phyloP scores from a whole-genome alignment of 2,329 filamentous ascomycete species.

The Microsporum ferrugineum region DNA sequence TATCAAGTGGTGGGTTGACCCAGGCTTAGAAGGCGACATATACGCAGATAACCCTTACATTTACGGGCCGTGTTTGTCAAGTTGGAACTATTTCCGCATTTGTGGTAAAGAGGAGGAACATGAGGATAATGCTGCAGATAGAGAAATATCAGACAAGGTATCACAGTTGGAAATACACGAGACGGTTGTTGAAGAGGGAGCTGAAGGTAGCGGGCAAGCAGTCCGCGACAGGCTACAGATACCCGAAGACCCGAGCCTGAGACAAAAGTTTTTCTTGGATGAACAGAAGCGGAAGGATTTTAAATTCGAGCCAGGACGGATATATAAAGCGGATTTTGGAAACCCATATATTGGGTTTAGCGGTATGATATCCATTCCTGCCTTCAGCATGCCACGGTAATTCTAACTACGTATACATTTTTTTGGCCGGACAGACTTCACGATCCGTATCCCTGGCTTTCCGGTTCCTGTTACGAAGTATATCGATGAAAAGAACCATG shows the following conservation, averaged over 20 bases:
- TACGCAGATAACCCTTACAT: constrained; percentile 78
- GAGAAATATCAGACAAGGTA: constrained; percentile 14
- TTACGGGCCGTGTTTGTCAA: constrained; percentile 69
- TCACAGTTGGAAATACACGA: constrained; percentile 34
- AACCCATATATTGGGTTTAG: constrained; percentile 89
- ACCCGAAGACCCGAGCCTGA: constrained; percentile 42
- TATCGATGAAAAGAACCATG: constrained; percentile 59
- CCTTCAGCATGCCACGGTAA: background rate
- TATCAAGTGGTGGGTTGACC: constrained; percentile 84
- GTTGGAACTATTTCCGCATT: constrained; percentile 65
- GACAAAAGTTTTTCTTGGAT: constrained; percentile 52
- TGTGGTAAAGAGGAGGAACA: constrained; percentile 39
- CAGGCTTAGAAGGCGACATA: constrained; percentile 77
- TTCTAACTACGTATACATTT: background rate
- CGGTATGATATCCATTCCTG: constrained; percentile 30
- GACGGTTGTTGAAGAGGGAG: constrained; percentile 54
- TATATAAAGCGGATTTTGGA: constrained; percentile 64
- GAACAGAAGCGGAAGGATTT: constrained; percentile 46
- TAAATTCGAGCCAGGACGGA: constrained; percentile 49
- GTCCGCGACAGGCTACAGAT: constrained; percentile 39
- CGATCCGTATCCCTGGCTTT: constrained; percentile 29
- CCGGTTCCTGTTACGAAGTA: constrained; percentile 27
- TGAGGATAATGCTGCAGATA: background rate
- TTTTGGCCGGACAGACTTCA: constrained; percentile 22
- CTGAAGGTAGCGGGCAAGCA: constrained; percentile 45